Base-by-base conservation (phyloP, 192 early-diverging fungal species). In the Linnemannia elongata region DNA sequence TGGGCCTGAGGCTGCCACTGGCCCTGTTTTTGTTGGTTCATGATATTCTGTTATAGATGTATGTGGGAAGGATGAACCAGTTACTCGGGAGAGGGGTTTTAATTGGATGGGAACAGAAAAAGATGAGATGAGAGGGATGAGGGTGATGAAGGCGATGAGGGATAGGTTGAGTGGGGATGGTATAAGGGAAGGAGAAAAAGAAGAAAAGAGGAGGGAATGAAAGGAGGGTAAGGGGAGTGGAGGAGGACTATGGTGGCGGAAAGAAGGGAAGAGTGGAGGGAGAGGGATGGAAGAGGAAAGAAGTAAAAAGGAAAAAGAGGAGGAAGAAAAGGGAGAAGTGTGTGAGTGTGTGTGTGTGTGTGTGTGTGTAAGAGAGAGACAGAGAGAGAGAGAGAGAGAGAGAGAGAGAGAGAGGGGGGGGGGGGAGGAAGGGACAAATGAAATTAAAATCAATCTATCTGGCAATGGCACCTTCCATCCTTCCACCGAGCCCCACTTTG, bases 1-100 rank as follows among this genome's bases (percentile, higher is more conserved):
- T 63, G 49, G 24, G 44, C 38, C 27, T 76, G 75, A 35, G 74
- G 78, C 44, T 86, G 84, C 84, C 79, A 81, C 75, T 86, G 84
- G 15, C 73, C 68, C 38, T 73, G 72, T 27, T 76, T 79, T 6
- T 76, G 57, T 68, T 66, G 54, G 63, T 77, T 54, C 72, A 60
- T 75, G 52, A 41, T 71, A 75, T 45, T 20, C 39, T n/a, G 30
- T 69, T 17, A 36, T 57, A 27, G 0, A 30, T 20, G 33, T 27
- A 15, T 18, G 3, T 72, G 36, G 69, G 36, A 24, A 22, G 24
- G 15, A 70, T 70, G 69, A 35, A 70, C 55, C n/a, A 27, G 55
- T 27, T 57, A 66, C 13, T 66, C 30, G 60, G 57, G 60, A 27
- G 30, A 66, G n/a, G 60, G 27, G 27, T 33, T 35, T 15, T 24